phyloP scores from a whole-genome alignment of 306 rosid genomes.

The Vigna angularis region DNA sequence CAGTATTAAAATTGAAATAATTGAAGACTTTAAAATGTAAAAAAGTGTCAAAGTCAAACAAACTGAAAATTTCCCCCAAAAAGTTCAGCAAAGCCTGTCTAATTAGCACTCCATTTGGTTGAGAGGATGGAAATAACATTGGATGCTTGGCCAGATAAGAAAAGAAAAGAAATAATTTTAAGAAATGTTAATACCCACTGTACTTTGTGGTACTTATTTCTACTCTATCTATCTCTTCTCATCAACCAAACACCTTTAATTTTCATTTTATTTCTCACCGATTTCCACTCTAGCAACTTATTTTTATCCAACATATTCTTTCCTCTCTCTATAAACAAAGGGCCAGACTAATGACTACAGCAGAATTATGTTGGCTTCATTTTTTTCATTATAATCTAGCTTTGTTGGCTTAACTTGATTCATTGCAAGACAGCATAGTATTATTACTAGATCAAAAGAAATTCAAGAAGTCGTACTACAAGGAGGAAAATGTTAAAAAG shows the following conservation, averaged over 20 bases:
- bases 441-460: constrained; percentile 35
- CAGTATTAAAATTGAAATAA: not conserved
- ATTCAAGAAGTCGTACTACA: constrained; percentile 28
- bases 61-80: constrained; percentile 20
- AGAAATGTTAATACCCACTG: too few relatives aligned
- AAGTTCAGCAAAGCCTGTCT: constrained; percentile 27
- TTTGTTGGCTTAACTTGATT: too few relatives aligned
- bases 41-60: constrained; percentile 18
- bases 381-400: not conserved
- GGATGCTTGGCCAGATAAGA: too few relatives aligned
- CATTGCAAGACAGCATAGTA: constrained; percentile 30
- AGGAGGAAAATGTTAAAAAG: constrained; percentile 9
- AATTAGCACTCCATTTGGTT: not conserved
- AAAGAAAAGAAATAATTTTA: too few relatives aligned
- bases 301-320: too few relatives aligned
- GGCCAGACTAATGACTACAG: not conserved
- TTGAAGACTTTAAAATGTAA: not conserved
- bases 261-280: too few relatives aligned
- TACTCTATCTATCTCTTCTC: too few relatives aligned
- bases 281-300: too few relatives aligned
- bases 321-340: too few relatives aligned
- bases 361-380: constrained; percentile 30
- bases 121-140: too few relatives aligned
- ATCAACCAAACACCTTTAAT: too few relatives aligned
- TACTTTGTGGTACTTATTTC: too few relatives aligned